Conservation (phyloP, 139 green algal species). For the Pseudopediastrum boryanum region DNA sequence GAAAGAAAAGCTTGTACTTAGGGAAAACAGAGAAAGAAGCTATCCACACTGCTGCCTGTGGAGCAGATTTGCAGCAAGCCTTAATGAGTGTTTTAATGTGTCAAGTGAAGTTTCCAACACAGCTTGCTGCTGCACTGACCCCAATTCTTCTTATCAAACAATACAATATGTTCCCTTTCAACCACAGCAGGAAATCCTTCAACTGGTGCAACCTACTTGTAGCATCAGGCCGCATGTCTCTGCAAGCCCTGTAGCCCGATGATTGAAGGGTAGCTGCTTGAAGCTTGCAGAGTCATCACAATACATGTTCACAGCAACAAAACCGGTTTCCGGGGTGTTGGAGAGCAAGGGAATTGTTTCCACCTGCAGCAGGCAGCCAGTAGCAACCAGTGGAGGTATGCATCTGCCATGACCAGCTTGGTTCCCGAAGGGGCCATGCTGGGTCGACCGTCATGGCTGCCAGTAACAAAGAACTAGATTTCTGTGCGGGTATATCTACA, state of each 20-base stretch:
- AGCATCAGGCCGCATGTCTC: conserved; percentile 67
- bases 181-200: background rate
- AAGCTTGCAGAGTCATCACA: conserved; percentile 78
- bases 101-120: background rate
- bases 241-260: conserved; percentile 74
- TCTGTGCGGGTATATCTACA: too few species aligned
- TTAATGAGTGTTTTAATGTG: background rate
- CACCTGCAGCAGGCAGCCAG: conserved; percentile 61
- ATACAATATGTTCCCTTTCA: background rate
- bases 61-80: background rate
- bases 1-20: too few species aligned
- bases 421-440: too few species aligned
- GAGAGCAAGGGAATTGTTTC: conserved; percentile 81
- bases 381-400: background rate
- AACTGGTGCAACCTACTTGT: conserved; percentile 52
- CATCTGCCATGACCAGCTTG: background rate
- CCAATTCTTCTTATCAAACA: background rate
- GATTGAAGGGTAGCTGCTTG: conserved; percentile 72
- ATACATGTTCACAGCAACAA: conserved; percentile 88
- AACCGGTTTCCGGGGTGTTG: conserved; percentile 62
- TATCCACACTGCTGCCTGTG: background rate
- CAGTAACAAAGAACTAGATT: too few species aligned
- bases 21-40: background rate
- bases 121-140: background rate
- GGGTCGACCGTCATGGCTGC: too few species aligned